Base-by-base conservation (phyloP, 768 basidiomycete species). In the Podaxis rugospora region DNA sequence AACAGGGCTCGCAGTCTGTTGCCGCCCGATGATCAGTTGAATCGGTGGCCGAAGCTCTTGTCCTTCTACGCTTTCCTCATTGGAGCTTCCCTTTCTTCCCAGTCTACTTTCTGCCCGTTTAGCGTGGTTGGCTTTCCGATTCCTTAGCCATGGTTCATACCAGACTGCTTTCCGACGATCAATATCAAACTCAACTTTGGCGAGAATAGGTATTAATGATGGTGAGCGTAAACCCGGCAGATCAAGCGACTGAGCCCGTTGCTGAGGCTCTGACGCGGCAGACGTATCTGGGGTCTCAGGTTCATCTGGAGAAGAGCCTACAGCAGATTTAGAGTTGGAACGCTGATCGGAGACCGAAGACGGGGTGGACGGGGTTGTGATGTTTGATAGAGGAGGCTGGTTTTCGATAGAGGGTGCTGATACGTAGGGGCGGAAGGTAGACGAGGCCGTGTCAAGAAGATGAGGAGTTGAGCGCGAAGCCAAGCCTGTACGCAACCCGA, bases 151-250 rank as follows among this genome's bases (percentile, higher is more conserved):
- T 6, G 87, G 86, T n/a, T 87, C 87, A 64, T 88, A 95, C 95
- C 95, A 97, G 2, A 76, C 75, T 1, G 93, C 95, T 64, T 80
- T 87, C 55, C 83, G 77, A 40, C 79, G 78, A 72, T 97, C 95
- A 66, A 98, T 88, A 70, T 97, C 93, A 67, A 98, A 97, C 71
- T 98, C 95, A 11, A 98, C 86, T 72, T 95, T 95, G 52, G 94
- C 95, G 28, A 98, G 81, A 59, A 97, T 87, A 4, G 90, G 91
- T 56, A 93, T 85, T 23, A 92, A 74, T 25, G 87, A 83, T 51
- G 83, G 72, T 5, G 86, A 85, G 59, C 72, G 71, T 42, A 91
- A 78, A 5, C 89, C 90, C 4, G 89, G 87, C 9, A 92, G 79
- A 56, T 86, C 80, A 59, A 90, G 75, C 23, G 81, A 80, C 51